Percentiles rank a stretch among this genome's conserved stretches.
Evolutionary conservation across 139 green algal genomes (phyloP).

Genomic region (Klebsormidium nitens): DNA sequence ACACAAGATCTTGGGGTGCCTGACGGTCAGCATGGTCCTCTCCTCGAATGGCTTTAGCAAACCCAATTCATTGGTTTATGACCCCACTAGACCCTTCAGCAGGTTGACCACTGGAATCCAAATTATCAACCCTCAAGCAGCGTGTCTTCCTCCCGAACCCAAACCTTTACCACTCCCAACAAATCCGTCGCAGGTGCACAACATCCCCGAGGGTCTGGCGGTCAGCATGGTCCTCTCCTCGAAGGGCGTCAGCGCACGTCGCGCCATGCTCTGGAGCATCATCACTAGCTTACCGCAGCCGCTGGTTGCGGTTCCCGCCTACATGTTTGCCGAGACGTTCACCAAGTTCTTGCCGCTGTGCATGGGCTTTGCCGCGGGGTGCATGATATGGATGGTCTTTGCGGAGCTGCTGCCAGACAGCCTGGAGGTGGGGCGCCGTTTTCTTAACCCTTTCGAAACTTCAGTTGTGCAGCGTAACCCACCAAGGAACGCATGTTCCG

Average conservation of each 20-base stretch:
- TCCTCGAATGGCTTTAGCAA: no score
- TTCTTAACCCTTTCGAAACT: not conserved
- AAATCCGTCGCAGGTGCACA: no score
- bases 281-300: conserved; percentile 68
- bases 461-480: not conserved
- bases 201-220: conserved; percentile 93
- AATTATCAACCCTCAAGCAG: no score
- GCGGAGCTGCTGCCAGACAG: conserved; percentile 93
- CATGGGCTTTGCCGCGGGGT: conserved; percentile 94
- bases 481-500: no score
- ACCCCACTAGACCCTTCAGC: no score
- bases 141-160: no score
- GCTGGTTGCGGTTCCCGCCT: conserved; percentile 85
- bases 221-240: conserved; percentile 85
- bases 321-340: conserved; percentile 92
- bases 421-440: conserved; percentile 49
- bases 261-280: conserved; percentile 77
- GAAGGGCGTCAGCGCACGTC: conserved; percentile 58
- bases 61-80: no score
- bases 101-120: no score
- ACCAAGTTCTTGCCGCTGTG: conserved; percentile 74
- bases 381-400: conserved; percentile 98
- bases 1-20: no score
- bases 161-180: no score
- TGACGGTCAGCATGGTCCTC: no score